Base-by-base conservation (phyloP, 441 rosid genomes). In the Corymbia citriodora region DNA sequence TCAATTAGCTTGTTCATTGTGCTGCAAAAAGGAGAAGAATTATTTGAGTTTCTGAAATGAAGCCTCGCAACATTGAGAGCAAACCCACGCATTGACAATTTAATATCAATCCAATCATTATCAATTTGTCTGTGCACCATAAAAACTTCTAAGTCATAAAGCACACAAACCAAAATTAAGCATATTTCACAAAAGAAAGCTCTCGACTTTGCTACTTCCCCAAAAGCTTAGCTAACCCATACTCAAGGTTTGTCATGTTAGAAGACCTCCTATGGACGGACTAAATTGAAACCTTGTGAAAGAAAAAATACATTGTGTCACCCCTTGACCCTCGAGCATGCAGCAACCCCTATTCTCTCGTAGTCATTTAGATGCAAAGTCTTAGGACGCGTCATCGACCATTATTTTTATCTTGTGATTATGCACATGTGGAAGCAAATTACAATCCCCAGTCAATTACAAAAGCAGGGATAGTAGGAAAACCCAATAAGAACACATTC, bases 1-100 rank as follows among this genome's bases (percentile, higher is more conserved):
- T 98, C 99, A 9, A 97, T 96, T 55, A 97, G 93, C 94, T 98
- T 98, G 52, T 97, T 96, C 99, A 97, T 95, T 74, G 97, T 94
- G 93, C 99, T 97, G 97, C 89, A 90, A 33, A 89, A 49, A 63
- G 8, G 49, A 16, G 59, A 52, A 15, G 8, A 74, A 36, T 40
- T n/a, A 12, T 72, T 16, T 16, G 25, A 49, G 87, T 52, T 83
- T 83, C 87, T 83, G 15, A 16, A 83, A 25, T 16, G 45, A 68
- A 31, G 79, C 45, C 45, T 68, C 79, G 2, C 3, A 68, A 31
- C 21, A 3, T 68, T 17, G 40, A 68, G 40, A 68, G 36, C 33
- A 14, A 29, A 63, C 33, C 14, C 18, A 29, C 17, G 33, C 33
- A 29, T 63, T 29, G 72, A 63, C 72, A 13, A 63, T 12, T 81